These are phyloP conservation scores for Musa troglodytarum DNA, from an alignment of 176 grass and related monocot species.

Conservation along the genomic window DNA sequence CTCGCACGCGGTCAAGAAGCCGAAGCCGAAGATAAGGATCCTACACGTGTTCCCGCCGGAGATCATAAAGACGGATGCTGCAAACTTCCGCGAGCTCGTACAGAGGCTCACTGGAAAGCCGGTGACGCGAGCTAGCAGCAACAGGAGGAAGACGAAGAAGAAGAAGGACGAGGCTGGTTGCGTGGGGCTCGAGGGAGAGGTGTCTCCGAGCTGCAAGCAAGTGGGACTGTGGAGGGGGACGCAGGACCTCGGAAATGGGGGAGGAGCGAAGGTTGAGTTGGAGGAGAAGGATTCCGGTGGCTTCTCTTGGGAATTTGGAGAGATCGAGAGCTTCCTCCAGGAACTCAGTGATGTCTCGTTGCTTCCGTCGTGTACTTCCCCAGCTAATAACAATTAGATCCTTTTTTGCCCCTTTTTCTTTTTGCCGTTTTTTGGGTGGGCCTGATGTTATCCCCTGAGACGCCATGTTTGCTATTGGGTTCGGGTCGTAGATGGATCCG, in stretches of 20 bases:
- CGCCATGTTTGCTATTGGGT: too few species aligned
- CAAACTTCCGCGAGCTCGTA: conserved; percentile 18
- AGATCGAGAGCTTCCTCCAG: neutral
- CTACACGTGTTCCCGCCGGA: conserved; percentile 12
- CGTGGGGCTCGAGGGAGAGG: too few species aligned
- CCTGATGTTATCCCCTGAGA: too few species aligned
- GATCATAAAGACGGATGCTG: conserved; percentile 9
- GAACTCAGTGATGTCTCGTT: conserved; percentile 1
- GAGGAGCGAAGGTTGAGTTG: neutral
- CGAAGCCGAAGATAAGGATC: conserved; percentile 11
- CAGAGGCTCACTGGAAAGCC: conserved; percentile 13
- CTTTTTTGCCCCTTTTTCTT: too few species aligned
- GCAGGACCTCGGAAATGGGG: too few species aligned
- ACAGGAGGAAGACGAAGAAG: neutral
- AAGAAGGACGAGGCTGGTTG: neutral
- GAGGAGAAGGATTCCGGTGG: neutral
- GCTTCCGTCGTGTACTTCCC: neutral
- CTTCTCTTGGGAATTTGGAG: neutral
- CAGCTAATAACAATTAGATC: too few species aligned
- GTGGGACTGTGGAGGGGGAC: too few species aligned
- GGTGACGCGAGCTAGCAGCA: too few species aligned
- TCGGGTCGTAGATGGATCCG: too few species aligned
- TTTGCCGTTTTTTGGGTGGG: too few species aligned
- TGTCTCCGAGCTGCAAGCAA: too few species aligned
- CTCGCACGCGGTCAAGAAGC: neutral